A percentile compares a stretch with the other conserved stretches of the same genome.
Conservation (phyloP, 805 yeast genomes). For the Ascoidea asiatica region DNA sequence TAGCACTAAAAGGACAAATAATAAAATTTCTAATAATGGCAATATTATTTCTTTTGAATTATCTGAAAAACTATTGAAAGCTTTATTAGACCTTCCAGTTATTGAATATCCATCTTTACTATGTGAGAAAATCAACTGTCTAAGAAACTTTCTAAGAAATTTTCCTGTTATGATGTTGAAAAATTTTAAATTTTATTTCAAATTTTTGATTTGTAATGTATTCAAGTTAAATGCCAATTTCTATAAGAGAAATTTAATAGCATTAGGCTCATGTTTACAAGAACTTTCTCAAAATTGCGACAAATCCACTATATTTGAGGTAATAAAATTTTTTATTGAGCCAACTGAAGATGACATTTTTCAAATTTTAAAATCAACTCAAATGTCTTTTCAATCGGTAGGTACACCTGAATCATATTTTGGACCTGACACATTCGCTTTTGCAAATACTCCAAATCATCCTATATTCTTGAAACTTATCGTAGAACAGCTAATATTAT, state of each 20-base stretch:
- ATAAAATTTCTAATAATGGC: neutral
- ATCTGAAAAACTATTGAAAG: neutral
- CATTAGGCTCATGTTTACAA: neutral
- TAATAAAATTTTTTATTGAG: no score
- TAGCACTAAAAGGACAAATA: no score
- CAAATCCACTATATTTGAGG: no score
- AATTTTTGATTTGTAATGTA: no score
- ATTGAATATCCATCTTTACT: neutral
- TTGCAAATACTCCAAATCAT: neutral
- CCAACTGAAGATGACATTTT: neutral
- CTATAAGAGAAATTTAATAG: neutral
- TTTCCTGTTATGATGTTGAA: neutral
- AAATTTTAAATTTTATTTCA: no score
- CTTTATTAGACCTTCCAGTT: neutral
- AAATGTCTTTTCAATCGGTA: neutral
- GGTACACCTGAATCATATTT: neutral
- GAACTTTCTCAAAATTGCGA: neutral
- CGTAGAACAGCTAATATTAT: neutral
- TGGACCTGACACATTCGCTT: neutral
- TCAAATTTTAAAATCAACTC: neutral
- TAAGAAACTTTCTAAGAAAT: neutral
- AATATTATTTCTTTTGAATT: neutral
- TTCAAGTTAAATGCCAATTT: neutral
- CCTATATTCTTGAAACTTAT: neutral
- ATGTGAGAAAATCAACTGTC: neutral